These are phyloP conservation scores for Acanthamoeba healyi DNA, from an alignment of 208 protist species.

Conservation along the genomic window DNA sequence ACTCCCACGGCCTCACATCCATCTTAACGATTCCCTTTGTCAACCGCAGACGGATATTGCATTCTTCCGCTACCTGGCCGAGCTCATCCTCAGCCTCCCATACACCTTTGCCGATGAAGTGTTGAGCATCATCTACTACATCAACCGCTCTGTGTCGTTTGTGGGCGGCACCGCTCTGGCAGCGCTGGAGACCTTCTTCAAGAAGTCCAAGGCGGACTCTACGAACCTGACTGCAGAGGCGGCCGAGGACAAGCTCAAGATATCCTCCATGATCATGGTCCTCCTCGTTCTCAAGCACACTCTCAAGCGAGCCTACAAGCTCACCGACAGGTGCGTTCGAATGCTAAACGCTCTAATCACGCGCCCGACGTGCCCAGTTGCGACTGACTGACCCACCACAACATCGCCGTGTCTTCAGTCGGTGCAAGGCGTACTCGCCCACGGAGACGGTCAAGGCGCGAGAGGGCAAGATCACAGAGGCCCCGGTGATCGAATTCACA, in stretches of 20 bases:
- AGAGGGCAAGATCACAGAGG: constrained; percentile 44
- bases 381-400: no score
- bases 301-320: constrained; percentile 52
- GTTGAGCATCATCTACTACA: constrained; percentile 58
- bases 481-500: constrained; percentile 5
- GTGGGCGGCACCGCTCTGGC: constrained; percentile 42
- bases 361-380: no score
- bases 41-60: constrained; percentile 7
- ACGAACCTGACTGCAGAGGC: not conserved
- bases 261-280: constrained; percentile 49
- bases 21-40: not conserved
- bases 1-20: not conserved
- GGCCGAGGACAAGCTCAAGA: constrained; percentile 55
- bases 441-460: constrained; percentile 19
- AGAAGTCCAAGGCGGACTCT: not conserved
- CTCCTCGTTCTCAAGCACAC: constrained; percentile 45
- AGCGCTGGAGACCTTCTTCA: constrained; percentile 1
- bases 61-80: constrained; percentile 69
- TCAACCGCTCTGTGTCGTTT: constrained; percentile 45
- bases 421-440: constrained; percentile 49
- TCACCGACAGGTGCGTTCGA: not conserved
- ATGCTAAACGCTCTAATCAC: no score
- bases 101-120: constrained; percentile 69
- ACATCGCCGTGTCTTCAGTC: not conserved
- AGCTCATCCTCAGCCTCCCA: constrained; percentile 54